These are phyloP conservation scores for Pythium phragmitis DNA, from an alignment of 352 stramenopile genomes.

Conservation along the genomic window DNA sequence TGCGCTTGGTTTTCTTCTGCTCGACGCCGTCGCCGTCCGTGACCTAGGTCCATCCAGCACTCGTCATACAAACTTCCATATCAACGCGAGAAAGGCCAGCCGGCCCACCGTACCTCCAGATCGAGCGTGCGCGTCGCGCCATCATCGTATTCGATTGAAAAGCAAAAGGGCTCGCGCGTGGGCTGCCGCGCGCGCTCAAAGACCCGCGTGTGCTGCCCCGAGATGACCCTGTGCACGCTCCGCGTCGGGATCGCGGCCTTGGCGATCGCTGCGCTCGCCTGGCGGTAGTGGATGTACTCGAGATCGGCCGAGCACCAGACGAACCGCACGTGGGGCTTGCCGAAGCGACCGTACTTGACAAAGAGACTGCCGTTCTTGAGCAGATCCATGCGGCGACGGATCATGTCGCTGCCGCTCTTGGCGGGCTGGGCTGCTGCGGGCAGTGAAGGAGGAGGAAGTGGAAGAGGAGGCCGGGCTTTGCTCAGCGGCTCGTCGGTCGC, in stretches of 20 bases:
- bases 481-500: conserved; percentile 14
- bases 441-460: conserved; percentile 9
- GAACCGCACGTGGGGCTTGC: conserved; percentile 76
- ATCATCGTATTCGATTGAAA: conserved; percentile 80
- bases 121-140: conserved; percentile 53
- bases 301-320: conserved; percentile 77
- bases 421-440: not conserved
- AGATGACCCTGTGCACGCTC: conserved; percentile 36
- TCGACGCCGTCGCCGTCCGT: conserved; percentile 60
- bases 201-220: conserved; percentile 56
- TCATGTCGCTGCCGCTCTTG: conserved; percentile 50
- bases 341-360: conserved; percentile 75
- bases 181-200: conserved; percentile 65
- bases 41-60: conserved; percentile 34
- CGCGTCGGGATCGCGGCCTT: conserved; percentile 68
- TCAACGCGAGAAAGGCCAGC: not conserved
- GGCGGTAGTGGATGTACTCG: conserved; percentile 74
- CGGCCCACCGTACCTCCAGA: conserved; percentile 44
- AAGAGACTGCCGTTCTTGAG: conserved; percentile 73
- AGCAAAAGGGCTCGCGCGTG: conserved; percentile 53
- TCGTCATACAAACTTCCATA: not conserved
- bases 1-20: conserved; percentile 57
- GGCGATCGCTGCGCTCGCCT: conserved; percentile 39
- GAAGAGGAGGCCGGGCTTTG: conserved; percentile 15
- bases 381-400: conserved; percentile 68